A percentile compares a stretch with the other conserved stretches of the same genome.
Conservation (phyloP, 176 grass and related monocot genomes). For the Stipa capillata region DNA sequence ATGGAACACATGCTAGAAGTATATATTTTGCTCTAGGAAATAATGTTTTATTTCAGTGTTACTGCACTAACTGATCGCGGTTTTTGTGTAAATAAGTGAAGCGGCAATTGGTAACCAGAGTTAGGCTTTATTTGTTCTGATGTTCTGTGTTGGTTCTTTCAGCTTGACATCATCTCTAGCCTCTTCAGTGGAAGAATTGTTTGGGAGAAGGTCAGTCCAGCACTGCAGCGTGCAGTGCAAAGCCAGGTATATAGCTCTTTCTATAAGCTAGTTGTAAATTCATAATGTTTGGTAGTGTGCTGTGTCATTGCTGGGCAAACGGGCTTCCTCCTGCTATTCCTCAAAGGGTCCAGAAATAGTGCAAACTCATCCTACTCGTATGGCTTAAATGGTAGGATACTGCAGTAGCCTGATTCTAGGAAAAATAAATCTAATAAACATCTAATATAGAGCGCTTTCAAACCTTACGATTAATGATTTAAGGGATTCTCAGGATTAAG, state of each 20-base stretch:
- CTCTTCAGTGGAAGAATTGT: conserved; percentile 90
- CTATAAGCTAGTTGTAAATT: background rate
- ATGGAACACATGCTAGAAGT: background rate
- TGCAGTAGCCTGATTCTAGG: background rate
- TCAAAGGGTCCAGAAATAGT: no score
- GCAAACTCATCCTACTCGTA: no score
- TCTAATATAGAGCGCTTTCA: background rate
- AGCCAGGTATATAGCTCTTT: conserved; percentile 54
- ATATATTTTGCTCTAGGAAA: background rate
- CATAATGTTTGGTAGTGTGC: background rate
- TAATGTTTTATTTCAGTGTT: background rate
- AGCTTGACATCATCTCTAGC: conserved; percentile 94
- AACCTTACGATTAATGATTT: background rate
- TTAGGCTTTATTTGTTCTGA: conserved; percentile 16
- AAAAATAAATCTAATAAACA: background rate
- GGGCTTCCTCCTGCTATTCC: no score
- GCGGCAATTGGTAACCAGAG: background rate
- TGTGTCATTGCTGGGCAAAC: background rate
- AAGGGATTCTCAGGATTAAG: conserved; percentile 25
- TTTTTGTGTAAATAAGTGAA: background rate
- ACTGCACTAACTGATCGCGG: background rate
- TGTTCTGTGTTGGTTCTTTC: conserved; percentile 9
- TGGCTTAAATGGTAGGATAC: background rate
- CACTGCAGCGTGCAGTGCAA: conserved; percentile 79
- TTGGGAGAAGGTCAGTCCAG: conserved; percentile 89